Evolutionary conservation across 306 rosid species (phyloP), one percentile per base, ranked within the genome.

Genomic region (Senna tora): DNA sequence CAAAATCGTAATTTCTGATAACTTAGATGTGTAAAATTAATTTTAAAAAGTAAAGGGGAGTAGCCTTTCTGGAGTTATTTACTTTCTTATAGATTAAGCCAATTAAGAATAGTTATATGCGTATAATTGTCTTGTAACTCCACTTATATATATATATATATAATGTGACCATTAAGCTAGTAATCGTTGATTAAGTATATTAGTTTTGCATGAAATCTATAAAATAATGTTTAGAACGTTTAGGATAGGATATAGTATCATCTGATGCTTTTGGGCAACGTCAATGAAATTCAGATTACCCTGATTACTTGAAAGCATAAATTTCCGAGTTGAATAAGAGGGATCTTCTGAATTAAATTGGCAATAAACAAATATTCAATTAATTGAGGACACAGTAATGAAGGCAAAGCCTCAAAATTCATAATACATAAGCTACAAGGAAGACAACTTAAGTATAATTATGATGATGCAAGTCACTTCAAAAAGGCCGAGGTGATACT

Each of bases 371-470:
- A 67, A 83, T 59, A 64, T 34, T 54, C 78, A 67, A 72, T 75
- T 71, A 75, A 71, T 16, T 57, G 41, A 75, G 25, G 56, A 61
- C 58, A 61, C 70, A 61, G 5, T 32, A 9, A 75, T 51, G 11
- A 43, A 59, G 81, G 71, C 41, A 65, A 53, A 45, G 78, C 69
- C 74, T 61, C 84, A 87, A 87, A 85, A 85, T 78, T 87, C 84
- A 81, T 71, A 77, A 65, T 67, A 77, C 87, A 77, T 78, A 64
- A 68, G 70, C 73, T 75, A 83, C 63, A 83, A 75, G 67, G 57
- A 70, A 71, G 50, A 76, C 32, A 38, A 75, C n/a, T 61, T 21
- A 54, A 39, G 74, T 75, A 72, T 72, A 76, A 79, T 67, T 51
- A 77, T 58, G 55, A 67, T 42, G 47, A 71, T 65, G 71, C 67